Conservation (phyloP, 1,284 basidiomycete species). For the Leccinum subrobustum region DNA sequence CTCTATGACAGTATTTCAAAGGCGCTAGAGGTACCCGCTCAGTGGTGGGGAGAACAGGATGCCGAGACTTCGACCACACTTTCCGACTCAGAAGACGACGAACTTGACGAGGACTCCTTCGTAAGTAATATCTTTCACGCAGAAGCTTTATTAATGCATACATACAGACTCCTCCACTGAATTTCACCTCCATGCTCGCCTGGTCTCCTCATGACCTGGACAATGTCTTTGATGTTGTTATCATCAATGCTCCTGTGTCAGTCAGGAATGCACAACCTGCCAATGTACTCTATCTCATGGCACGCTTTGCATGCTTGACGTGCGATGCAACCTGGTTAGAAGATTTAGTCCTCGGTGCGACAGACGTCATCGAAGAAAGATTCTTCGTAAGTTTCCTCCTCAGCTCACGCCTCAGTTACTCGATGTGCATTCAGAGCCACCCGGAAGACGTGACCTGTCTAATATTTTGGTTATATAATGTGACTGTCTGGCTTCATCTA, state of each 20-base stretch:
- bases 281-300: conserved; percentile 79
- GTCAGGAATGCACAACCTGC: conserved; percentile 76
- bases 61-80: conserved; percentile 37
- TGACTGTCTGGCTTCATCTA: conserved; percentile 86
- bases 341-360: conserved; percentile 86
- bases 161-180: conserved; percentile 62
- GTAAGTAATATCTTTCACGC: conserved; percentile 40
- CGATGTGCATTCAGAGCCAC: conserved; percentile 51
- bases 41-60: conserved; percentile 63
- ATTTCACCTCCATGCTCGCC: conserved; percentile 86
- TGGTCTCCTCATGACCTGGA: conserved; percentile 81
- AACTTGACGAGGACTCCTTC: conserved; percentile 48
- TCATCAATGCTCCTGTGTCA: conserved; percentile 68
- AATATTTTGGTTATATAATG: conserved; percentile 95
- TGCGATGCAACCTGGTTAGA: conserved; percentile 91
- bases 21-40: conserved; percentile 51
- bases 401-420: conserved; percentile 4
- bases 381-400: conserved; percentile 72
- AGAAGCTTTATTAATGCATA: conserved; percentile 15
- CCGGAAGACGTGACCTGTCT: conserved; percentile 85
- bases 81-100: conserved; percentile 46
- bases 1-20: conserved; percentile 55
- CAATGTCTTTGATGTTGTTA: conserved; percentile 76
- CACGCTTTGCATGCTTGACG: conserved; percentile 83
- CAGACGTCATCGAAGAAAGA: conserved; percentile 88